Evolutionary conservation across 257 asterid species (phyloP).

Genomic region (Capsicum baccatum): DNA sequence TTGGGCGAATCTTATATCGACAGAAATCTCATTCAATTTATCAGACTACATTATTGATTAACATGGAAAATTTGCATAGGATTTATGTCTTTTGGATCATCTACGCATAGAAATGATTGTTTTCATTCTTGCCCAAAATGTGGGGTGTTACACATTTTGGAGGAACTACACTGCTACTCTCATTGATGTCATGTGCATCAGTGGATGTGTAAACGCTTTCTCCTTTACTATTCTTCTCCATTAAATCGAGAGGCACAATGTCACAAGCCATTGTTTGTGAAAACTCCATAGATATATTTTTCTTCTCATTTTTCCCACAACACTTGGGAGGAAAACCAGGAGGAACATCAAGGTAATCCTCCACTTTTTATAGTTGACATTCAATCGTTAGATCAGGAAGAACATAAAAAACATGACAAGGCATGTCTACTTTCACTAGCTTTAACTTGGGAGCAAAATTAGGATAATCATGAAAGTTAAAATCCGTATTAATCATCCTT

Average conservation of each 20-base stretch:
- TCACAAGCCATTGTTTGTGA: conserved; percentile 3
- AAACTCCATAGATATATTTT: neutral
- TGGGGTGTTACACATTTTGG: neutral
- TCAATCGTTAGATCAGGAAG: conserved; percentile 1
- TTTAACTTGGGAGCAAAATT: too few relatives aligned
- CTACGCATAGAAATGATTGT: too few relatives aligned
- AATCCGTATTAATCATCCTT: too few relatives aligned
- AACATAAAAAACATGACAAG: neutral
- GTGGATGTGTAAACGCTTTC: neutral
- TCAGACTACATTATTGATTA: too few relatives aligned
- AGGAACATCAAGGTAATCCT: neutral
- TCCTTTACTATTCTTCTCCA: neutral
- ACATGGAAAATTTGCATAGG: too few relatives aligned
- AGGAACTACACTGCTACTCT: neutral
- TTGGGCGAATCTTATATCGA: too few relatives aligned
- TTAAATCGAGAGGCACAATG: neutral
- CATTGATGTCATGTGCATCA: neutral
- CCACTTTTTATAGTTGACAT: too few relatives aligned
- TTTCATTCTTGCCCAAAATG: too few relatives aligned
- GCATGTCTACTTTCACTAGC: neutral
- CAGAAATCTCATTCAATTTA: too few relatives aligned
- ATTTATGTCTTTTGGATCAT: too few relatives aligned
- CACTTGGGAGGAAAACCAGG: conserved; percentile 30
- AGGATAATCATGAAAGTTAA: too few relatives aligned
- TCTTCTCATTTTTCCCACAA: neutral